Base-by-base conservation (phyloP, 2,329 filamentous ascomycete species). In the Fusarium burgessii region DNA sequence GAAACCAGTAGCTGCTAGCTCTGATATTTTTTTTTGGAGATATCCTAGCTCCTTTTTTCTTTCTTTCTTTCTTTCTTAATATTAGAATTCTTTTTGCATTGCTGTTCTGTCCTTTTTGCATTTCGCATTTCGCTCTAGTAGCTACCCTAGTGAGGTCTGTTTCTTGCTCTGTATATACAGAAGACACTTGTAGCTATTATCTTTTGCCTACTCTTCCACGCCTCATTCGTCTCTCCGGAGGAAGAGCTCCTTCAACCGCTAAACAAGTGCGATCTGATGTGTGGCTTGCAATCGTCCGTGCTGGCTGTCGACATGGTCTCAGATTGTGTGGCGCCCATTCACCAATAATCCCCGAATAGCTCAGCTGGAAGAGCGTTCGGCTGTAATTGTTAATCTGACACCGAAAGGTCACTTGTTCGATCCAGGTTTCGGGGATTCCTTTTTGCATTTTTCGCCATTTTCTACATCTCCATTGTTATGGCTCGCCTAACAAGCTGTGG, bases 291-390 rank as follows among this genome's bases (percentile, higher is more conserved):
- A 25, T 14, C 12, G 12, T n/a, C 8, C 4, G 0, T 27, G 7
- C 8, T 17, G 18, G 2, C 2, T 29, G 10, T 40, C 23, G 14
- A 40, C 23, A 52, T 52, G 0, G n/a, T 2, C 17, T 2, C 49
- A 40, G n/a, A 17, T 52, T 52, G 49, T 52, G 49, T 5, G 1
- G 5, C 23, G 33, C 33, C 74, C 72, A 58, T 23, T 68, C 6
- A 74, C 74, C 77, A 77, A 80, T 6, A 56, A 47, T 67, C 62
- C 64, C 64, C 64, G 64, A 67, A 62, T 67, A 67, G 64, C 64
- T 67, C 64, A 67, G 64, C 55, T 67, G 64, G 64, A 66, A 66
- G 63, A 66, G 63, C 63, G 63, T 66, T 66, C 63, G 62, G 56
- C 63, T 66, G 63, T 66, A 66, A 66, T 66, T 61, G 62, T 14